Base-by-base conservation (phyloP, 169 alveolate species). In the Plasmodium knowlesi region DNA sequence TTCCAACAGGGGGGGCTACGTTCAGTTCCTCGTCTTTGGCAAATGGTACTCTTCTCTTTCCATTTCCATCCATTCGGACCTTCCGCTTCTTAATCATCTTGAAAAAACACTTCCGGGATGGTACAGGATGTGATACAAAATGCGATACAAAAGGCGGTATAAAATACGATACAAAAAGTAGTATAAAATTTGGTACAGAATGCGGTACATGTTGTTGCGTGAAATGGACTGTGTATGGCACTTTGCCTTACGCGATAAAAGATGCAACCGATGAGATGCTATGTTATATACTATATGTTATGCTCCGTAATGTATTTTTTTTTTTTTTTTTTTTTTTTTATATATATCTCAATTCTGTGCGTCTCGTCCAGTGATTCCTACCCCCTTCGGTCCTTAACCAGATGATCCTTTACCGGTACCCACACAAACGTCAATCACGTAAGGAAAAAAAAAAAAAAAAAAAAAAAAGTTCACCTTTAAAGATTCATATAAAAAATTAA, bases 41-140 rank as follows among this genome's bases (percentile, higher is more conserved):
- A 30, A 76, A 32, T 6, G 93, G 93, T 25, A 76, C 61, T 53
- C 93, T 85, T 34, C 74, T 61, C 28, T 73, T 85, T 16, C 61
- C 30, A 28, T 34, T 72, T 14, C 32, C 41, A 54, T 76, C 84
- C 25, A 16, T 74, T 74, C 57, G 74, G 34, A 85, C 25, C 41
- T 85, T 85, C 70, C 93, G 30, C 43, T 74, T 85, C 41, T 85
- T 85, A 46, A 85, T 85, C 93, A 85, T 85, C 32, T 61, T 61
- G 14, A 5, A 6, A 25, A 22, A 0, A n/a, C 32, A 0, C 32
- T 14, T 10, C 9, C 34, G 34, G 57, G 57, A 10, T 19, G 32
- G 34, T 61, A 25, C 74, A 61, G 14, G 28, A 6, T n/a, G 74
- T 61, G 37, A 22, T 22, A 61, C 28, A 61, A 4, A 19, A 25